A percentile compares a stretch with the other conserved stretches of the same genome.
Evolutionary conservation across 2,329 filamentous ascomycete species (phyloP).

Genomic region (Fusarium coicis): DNA sequence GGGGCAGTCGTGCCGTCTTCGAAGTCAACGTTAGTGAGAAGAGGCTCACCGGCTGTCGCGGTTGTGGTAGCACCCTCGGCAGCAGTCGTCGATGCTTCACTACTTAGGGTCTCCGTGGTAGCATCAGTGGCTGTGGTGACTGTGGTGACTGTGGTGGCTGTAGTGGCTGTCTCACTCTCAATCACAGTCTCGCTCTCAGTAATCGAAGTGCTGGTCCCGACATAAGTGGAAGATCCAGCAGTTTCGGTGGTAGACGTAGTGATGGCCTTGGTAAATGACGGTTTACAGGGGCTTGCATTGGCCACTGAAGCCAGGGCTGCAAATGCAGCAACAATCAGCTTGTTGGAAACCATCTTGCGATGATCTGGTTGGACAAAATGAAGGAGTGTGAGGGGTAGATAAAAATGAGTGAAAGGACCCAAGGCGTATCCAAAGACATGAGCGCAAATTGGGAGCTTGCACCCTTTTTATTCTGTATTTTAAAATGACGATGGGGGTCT

Average conservation of each 20-base stretch:
- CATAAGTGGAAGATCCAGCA: neutral
- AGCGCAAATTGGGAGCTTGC: neutral
- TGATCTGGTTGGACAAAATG: neutral
- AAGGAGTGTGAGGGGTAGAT: neutral
- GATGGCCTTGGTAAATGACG: neutral
- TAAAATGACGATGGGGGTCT: neutral
- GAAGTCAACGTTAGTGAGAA: neutral
- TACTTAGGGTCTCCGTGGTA: neutral
- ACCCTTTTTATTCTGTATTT: neutral
- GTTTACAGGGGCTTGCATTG: neutral
- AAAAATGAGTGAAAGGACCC: neutral
- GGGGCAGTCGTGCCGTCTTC: neutral
- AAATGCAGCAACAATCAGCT: neutral
- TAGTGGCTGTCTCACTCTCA: neutral
- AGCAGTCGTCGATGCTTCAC: neutral
- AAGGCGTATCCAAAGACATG: too few species aligned
- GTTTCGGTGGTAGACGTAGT: neutral
- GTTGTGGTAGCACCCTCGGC: neutral
- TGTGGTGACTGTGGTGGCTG: neutral
- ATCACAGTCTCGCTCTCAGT: neutral
- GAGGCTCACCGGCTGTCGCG: accelerated
- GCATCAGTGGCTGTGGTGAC: neutral
- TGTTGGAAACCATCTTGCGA: neutral
- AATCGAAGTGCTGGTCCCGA: neutral
- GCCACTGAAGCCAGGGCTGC: neutral